phyloP scores from a whole-genome alignment of 495 filamentous ascomycete species.

The Aspergillus cavernicola region DNA sequence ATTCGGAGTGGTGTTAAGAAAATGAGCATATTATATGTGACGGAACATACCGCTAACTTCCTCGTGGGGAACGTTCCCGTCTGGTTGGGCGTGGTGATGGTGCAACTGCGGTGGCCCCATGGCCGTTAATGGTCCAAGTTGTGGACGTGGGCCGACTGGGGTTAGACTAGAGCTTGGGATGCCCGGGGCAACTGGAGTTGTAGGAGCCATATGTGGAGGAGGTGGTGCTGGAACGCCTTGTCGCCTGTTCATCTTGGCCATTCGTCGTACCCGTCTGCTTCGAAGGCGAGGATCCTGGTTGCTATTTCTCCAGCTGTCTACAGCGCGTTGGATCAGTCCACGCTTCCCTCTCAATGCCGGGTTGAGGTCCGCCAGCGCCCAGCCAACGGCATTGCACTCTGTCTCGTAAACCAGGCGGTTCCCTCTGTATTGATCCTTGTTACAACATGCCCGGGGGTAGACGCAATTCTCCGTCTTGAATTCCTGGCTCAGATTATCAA shows the following conservation, averaged over 20 bases:
- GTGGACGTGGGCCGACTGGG: conserved; percentile 41
- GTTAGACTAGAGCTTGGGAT: conserved; percentile 48
- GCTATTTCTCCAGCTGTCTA: conserved; percentile 98
- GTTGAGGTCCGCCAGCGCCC: conserved; percentile 92
- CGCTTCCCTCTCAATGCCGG: conserved; percentile 86
- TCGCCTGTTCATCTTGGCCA: conserved; percentile 91
- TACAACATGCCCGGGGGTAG: conserved; percentile 91
- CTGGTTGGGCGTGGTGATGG: conserved; percentile 77
- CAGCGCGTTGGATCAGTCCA: conserved; percentile 91
- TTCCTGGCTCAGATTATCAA: conserved; percentile 75
- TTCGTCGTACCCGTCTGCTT: conserved; percentile 84
- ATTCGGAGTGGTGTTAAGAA: conserved; percentile 10
- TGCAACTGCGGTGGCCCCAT: conserved; percentile 67
- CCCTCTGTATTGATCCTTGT: conserved; percentile 91
- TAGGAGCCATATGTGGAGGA: conserved; percentile 51
- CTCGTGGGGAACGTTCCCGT: conserved; percentile 69
- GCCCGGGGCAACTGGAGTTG: conserved; percentile 49
- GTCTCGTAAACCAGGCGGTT: conserved; percentile 96
- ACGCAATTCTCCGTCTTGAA: conserved; percentile 99
- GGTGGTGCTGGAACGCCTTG: conserved; percentile 44
- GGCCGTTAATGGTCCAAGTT: conserved; percentile 51
- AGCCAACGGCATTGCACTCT: conserved; percentile 97
- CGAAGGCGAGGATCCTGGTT: conserved; percentile 90
- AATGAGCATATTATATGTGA: conserved; percentile 55
- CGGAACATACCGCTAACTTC: conserved; percentile 96